A percentile compares a stretch with the other conserved stretches of the same genome.
Conservation (phyloP, 139 green algal genomes). For the Coccomyxa sp. region DNA sequence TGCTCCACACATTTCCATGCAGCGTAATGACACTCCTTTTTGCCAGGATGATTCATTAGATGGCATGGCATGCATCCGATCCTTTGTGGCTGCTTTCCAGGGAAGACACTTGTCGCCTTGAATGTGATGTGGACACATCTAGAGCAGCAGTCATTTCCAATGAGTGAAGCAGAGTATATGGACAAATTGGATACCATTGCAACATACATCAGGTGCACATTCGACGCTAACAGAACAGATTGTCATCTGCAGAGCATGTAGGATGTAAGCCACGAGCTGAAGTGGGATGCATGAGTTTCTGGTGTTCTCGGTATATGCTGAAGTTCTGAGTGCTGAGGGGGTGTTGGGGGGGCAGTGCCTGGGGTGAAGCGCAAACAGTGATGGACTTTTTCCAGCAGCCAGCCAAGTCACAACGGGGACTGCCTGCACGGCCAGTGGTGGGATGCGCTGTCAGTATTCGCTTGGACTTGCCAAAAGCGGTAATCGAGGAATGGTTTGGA, state of each 20-base stretch:
- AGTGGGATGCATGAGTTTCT: not conserved
- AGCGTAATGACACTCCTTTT: too few species aligned
- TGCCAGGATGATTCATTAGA: not conserved
- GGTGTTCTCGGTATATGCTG: not conserved
- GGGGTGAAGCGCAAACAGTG: constrained; percentile 21
- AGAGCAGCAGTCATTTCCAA: constrained; percentile 40
- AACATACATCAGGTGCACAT: constrained; percentile 22
- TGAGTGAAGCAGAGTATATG: constrained; percentile 33
- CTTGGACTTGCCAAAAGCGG: constrained; percentile 29
- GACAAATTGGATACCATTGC: constrained; percentile 45
- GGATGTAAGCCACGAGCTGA: not conserved
- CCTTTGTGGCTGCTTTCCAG: constrained; percentile 28
- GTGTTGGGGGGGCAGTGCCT: constrained; percentile 13
- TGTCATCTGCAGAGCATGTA: not conserved
- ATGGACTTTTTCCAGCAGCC: constrained; percentile 22
- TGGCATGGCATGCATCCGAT: constrained; percentile 7
- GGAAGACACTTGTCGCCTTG: constrained; percentile 7
- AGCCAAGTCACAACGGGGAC: constrained; percentile 17
- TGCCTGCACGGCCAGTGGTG: constrained; percentile 30
- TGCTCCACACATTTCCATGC: too few species aligned
- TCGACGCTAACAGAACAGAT: too few species aligned
- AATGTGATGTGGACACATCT: constrained; percentile 34
- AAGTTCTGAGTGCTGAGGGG: not conserved
- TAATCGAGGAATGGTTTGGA: constrained; percentile 26
- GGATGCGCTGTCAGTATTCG: constrained; percentile 31